These are phyloP conservation scores for Linum tenue DNA, from an alignment of 345 rosid species.

Conservation along the genomic window DNA sequence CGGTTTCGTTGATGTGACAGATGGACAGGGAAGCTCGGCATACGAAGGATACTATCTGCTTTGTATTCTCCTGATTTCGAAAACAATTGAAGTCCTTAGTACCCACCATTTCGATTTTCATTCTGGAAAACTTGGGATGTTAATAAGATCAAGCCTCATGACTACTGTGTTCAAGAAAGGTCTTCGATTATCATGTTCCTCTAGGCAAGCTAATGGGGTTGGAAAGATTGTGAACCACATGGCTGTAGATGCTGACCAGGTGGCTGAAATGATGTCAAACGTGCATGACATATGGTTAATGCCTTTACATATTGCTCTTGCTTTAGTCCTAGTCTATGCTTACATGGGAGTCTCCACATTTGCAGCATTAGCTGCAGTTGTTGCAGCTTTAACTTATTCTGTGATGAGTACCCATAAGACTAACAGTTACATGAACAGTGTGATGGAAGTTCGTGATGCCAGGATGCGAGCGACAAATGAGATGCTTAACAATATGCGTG, in stretches of 20 bases:
- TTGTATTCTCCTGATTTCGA: constrained; percentile 43
- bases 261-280: constrained; percentile 55
- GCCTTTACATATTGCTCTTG: constrained; percentile 51
- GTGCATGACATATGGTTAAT: constrained; percentile 66
- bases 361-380: constrained; percentile 45
- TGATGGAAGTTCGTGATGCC: constrained; percentile 46
- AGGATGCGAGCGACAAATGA: constrained; percentile 45
- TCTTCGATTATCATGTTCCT: constrained; percentile 36
- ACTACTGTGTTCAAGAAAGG: constrained; percentile 42
- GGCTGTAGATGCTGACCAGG: constrained; percentile 54
- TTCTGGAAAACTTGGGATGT: constrained; percentile 49
- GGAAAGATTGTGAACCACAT: constrained; percentile 51
- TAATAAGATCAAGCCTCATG: constrained; percentile 45
- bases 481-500: constrained; percentile 50
- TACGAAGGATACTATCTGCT: constrained; percentile 43
- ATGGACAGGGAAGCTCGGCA: constrained; percentile 24
- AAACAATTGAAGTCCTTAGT: constrained; percentile 51
- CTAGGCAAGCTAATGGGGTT: constrained; percentile 20
- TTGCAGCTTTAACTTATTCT: constrained; percentile 37
- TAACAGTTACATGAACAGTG: constrained; percentile 39
- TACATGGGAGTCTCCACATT: constrained; percentile 33
- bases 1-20: constrained; percentile 48
- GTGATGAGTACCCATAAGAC: constrained; percentile 61
- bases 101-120: constrained; percentile 69
- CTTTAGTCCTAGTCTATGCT: constrained; percentile 36